phyloP scores from a whole-genome alignment of 108 stramenopile genomes.

The Epipyxis sp. region DNA sequence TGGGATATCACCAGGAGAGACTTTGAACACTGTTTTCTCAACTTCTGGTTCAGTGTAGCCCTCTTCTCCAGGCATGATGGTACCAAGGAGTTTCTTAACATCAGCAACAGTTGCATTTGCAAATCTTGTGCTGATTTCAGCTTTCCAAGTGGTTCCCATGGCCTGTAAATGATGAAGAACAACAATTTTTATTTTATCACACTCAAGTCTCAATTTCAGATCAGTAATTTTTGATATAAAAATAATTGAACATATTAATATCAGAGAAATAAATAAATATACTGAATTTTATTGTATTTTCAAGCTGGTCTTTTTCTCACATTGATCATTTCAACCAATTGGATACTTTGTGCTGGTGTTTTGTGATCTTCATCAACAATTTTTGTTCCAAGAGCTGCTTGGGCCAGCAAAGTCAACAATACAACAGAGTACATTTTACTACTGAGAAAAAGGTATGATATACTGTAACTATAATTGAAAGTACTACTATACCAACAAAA shows the following conservation, averaged over 20 bases:
- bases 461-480: no score
- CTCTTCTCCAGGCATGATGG: constrained; percentile 16
- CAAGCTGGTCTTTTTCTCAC: neutral
- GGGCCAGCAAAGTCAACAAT: neutral
- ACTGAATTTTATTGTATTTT: neutral
- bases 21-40: constrained; percentile 45
- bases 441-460: no score
- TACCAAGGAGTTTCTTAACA: constrained; percentile 1
- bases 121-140: neutral
- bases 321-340: neutral
- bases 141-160: constrained; percentile 13
- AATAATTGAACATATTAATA: no score
- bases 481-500: no score
- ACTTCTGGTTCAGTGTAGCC: neutral
- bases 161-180: neutral
- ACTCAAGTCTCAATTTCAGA: neutral
- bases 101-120: constrained; percentile 15
- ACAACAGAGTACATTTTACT: neutral
- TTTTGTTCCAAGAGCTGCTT: neutral
- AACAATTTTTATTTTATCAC: neutral
- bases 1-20: constrained; percentile 39
- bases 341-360: neutral
- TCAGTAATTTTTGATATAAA: neutral
- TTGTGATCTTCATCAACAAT: constrained; percentile 8
- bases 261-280: no score